Evolutionary conservation across 2,329 filamentous ascomycete genomes (phyloP).

Genomic region (Neofusicoccum umdonicola): DNA sequence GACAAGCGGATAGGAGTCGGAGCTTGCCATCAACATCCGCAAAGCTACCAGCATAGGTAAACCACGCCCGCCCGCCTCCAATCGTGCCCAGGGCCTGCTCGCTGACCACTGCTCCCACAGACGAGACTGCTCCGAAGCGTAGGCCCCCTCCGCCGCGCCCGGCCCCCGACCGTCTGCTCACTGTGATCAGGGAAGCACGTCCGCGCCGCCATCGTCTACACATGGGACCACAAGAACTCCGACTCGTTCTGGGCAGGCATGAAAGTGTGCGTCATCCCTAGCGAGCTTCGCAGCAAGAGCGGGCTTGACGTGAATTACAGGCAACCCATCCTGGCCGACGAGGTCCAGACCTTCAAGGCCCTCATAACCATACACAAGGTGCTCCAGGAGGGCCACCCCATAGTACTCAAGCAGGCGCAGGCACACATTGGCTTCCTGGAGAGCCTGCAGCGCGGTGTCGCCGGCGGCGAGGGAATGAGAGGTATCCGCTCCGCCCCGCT

Average conservation of each 20-base stretch:
- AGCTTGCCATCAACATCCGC: slow-evolving; percentile 65
- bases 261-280: slow-evolving; percentile 69
- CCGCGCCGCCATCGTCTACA: slow-evolving; percentile 95
- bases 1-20: slow-evolving; percentile 55
- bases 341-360: slow-evolving; percentile 98
- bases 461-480: slow-evolving; percentile 74
- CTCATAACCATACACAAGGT: slow-evolving; percentile 97
- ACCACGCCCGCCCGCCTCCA: slow-evolving; percentile 17
- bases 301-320: slow-evolving; percentile 44
- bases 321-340: slow-evolving; percentile 96
- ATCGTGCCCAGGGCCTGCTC: slow-evolving; percentile 5
- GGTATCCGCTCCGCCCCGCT: slow-evolving; percentile 46
- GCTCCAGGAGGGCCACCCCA: slow-evolving; percentile 90
- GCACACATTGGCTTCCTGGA: slow-evolving; percentile 88
- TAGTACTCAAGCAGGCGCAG: slow-evolving; percentile 84
- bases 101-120: slow-evolving; percentile 34
- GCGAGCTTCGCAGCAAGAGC: background rate
- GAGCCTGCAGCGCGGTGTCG: slow-evolving; percentile 79
- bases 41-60: slow-evolving; percentile 64
- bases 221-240: slow-evolving; percentile 97
- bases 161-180: slow-evolving; percentile 29
- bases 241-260: slow-evolving; percentile 95
- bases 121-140: slow-evolving; percentile 68
- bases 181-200: slow-evolving; percentile 75
- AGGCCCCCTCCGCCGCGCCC: slow-evolving; percentile 25